Evolutionary conservation across 495 filamentous ascomycete species (phyloP), one percentile per base, ranked within the genome.

Genomic region (Aspergillus carlsbadensis): DNA sequence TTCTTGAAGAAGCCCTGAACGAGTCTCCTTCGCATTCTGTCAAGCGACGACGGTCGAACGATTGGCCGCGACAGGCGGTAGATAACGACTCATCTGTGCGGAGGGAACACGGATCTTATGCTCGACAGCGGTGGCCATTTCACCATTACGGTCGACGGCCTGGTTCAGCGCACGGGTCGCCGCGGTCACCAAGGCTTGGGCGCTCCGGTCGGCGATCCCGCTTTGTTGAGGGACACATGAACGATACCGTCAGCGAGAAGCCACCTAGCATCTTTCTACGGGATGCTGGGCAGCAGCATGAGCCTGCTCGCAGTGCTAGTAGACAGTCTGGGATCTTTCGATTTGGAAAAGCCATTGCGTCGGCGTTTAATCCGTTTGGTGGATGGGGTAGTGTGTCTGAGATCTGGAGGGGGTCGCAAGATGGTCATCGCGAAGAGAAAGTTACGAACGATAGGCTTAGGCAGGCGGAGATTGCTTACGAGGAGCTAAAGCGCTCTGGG

Each of bases 181-280:
- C 73, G 2, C 70, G 70, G 15, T 61, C 64, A 20, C 65, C 65
- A 5, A 59, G 61, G 39, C 49, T 52, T 26, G 34, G 60, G 8
- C 58, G 63, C 3, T 66, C 67, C 3, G 68, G 61, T 40, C 81
- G 84, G 10, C 76, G 77, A 13, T 87, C 84, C 8, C 76, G 81
- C 26, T 92, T 92, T 62, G 68, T 86, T 5, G 88, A 92, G 62
- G 88, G 85, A 2, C 87, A 80, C 52, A 91, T 92, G 87, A 88
- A 84, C 65, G 88, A 92, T 66, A 82, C 86, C 54, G 77, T 80
- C 15, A 90, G 86, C 58, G 78, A 86, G 54, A 82, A 75, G 60
- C 88, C 88, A 35, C 88, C 88, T 8, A 69, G 74, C 29, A 77
- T 82, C 39, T 90, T 84, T 63, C 67, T 86, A 31, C 81, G 75